Conservation (phyloP, 2,329 filamentous ascomycete genomes). For the Fusarium coicis region DNA sequence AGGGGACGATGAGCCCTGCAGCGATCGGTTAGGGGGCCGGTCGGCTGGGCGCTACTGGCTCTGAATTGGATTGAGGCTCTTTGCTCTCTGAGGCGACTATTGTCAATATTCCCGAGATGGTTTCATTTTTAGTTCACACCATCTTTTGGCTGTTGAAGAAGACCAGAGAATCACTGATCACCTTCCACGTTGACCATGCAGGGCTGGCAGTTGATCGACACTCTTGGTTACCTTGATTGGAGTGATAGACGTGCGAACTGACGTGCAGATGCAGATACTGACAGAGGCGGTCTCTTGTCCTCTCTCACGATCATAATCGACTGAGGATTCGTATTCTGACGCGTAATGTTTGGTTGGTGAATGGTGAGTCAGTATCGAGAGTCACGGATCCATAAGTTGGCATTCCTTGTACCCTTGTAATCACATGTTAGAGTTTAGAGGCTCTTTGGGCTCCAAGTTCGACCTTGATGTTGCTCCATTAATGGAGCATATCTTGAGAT, state of each 20-base stretch:
- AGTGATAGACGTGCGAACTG: slow-evolving; percentile 22
- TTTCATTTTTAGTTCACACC: slow-evolving; percentile 7
- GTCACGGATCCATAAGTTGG: neutral
- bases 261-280: slow-evolving; percentile 31
- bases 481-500: slow-evolving; percentile 3
- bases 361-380: slow-evolving; percentile 4
- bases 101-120: neutral
- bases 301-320: neutral
- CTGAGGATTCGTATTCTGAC: slow-evolving; percentile 19
- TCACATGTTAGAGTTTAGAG: slow-evolving; percentile 34
- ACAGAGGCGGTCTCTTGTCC: neutral
- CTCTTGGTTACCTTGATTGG: slow-evolving; percentile 13
- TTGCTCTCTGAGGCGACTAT: neutral
- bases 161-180: neutral
- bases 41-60: slow-evolving; percentile 1
- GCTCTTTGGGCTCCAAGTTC: slow-evolving; percentile 27
- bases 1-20: slow-evolving; percentile 36
- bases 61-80: slow-evolving; percentile 6
- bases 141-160: slow-evolving; percentile 1
- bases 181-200: slow-evolving; percentile 21
- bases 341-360: slow-evolving; percentile 17
- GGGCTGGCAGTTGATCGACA: slow-evolving; percentile 37
- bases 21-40: slow-evolving; percentile 20
- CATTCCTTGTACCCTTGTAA: neutral
- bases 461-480: neutral